Percentiles rank a stretch among this genome's conserved stretches.
phyloP scores from a whole-genome alignment of 1,284 basidiomycete genomes.

The Blastosporella zonata region DNA sequence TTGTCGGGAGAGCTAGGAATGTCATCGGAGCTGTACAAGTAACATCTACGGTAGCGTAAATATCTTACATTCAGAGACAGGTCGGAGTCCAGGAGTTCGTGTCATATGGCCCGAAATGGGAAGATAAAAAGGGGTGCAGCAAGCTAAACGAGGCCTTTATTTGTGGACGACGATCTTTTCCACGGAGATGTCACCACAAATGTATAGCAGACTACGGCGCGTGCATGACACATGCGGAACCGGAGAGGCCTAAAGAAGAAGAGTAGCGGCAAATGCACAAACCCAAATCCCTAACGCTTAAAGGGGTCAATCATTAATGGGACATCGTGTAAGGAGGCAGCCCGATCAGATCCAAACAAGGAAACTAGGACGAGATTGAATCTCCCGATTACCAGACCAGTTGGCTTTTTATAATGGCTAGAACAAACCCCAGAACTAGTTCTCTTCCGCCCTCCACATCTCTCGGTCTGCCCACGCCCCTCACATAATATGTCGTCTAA shows the following conservation, averaged over 20 bases:
- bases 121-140: slow-evolving; percentile 10
- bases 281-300: neutral
- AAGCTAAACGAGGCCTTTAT: slow-evolving; percentile 1
- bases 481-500: slow-evolving; percentile 68
- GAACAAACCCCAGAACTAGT: slow-evolving; percentile 23
- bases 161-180: slow-evolving; percentile 1
- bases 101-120: slow-evolving; percentile 11
- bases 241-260: slow-evolving; percentile 4
- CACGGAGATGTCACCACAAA: neutral
- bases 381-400: slow-evolving; percentile 29
- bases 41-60: slow-evolving; percentile 12
- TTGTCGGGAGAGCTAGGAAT: neutral
- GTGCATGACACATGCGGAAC: slow-evolving; percentile 5
- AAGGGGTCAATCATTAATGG: slow-evolving; percentile 11
- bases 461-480: slow-evolving; percentile 17
- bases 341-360: slow-evolving; percentile 21
- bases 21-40: too few species aligned
- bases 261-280: slow-evolving; percentile 1
- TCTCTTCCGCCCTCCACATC: slow-evolving; percentile 24
- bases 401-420: slow-evolving; percentile 39
- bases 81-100: slow-evolving; percentile 9
- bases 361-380: slow-evolving; percentile 20
- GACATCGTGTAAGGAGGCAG: slow-evolving; percentile 6
- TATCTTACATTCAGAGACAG: slow-evolving; percentile 17
- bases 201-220: neutral